Evolutionary conservation across 352 stramenopile genomes (phyloP).

Genomic region (Pythium rhizo-oryzae): DNA sequence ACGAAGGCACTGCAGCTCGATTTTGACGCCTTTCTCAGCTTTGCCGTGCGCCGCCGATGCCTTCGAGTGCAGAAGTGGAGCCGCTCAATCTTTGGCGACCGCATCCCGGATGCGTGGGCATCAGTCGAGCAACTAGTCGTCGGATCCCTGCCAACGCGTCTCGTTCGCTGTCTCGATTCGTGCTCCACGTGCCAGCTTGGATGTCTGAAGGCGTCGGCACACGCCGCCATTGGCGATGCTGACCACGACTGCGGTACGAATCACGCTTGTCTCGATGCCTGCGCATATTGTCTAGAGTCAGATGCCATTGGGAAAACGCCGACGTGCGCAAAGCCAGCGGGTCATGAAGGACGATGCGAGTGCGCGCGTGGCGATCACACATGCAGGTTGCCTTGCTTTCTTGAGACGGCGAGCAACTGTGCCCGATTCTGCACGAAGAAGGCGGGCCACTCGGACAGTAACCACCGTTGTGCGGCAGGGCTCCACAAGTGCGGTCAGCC

Average conservation of each 20-base stretch:
- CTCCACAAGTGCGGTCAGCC: slow-evolving; percentile 58
- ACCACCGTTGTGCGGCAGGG: slow-evolving; percentile 57
- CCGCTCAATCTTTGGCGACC: slow-evolving; percentile 40
- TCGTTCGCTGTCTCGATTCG: slow-evolving; percentile 57
- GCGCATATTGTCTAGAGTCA: slow-evolving; percentile 50
- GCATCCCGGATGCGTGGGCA: slow-evolving; percentile 53
- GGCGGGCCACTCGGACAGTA: slow-evolving; percentile 38
- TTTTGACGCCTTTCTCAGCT: slow-evolving; percentile 68
- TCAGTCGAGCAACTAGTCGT: slow-evolving; percentile 50
- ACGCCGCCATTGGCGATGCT: slow-evolving; percentile 24
- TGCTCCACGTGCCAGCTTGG: slow-evolving; percentile 57
- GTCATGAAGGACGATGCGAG: slow-evolving; percentile 72
- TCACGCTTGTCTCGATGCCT: slow-evolving; percentile 49
- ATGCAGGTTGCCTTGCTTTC: slow-evolving; percentile 46
- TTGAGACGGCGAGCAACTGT: slow-evolving; percentile 56
- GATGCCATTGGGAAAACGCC: slow-evolving; percentile 33
- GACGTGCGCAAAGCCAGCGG: slow-evolving; percentile 50
- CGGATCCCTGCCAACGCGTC: slow-evolving; percentile 46
- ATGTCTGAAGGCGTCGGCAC: slow-evolving; percentile 59
- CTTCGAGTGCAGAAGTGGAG: slow-evolving; percentile 47
- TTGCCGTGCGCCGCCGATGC: slow-evolving; percentile 59
- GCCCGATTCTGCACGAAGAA: slow-evolving; percentile 46
- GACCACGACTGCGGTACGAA: slow-evolving; percentile 56
- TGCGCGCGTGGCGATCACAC: slow-evolving; percentile 66
- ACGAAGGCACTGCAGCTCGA: slow-evolving; percentile 31